Base-by-base conservation (phyloP, 1,284 basidiomycete species). In the Ustilago shanxiensis region DNA sequence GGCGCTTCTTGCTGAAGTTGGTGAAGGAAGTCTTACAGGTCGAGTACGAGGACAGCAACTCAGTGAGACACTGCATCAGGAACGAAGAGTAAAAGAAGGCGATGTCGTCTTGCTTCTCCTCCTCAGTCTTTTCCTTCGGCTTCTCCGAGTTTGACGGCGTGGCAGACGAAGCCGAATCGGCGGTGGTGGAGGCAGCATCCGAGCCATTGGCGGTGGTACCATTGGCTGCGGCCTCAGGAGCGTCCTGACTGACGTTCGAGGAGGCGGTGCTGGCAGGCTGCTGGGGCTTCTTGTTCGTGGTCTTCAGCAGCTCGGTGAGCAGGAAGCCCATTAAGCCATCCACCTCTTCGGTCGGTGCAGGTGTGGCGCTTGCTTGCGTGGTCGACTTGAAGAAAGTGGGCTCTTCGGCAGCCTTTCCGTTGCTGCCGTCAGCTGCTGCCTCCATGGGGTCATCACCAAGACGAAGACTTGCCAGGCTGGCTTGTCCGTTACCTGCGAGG, bases 11-110 rank as follows among this genome's bases (percentile, higher is more conserved):
- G 13, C 90, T 91, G 82, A 91, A 94, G 0, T 93, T 92, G 69
- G 96, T 87, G 87, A 98, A 95, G 3, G 92, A 91, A 26, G 91
- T 86, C 87, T 98, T 99, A 90, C 95, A 96, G 1, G 91, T 87
- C 77, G 94, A 91, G 85, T 99, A 99, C 18, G 95, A 98, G 66
- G 96, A 95, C 1, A 97, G 87, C 2, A 98, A 88, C 87, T 99
- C 96, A 1, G 94, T 94, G 54, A 98, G 88, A 74, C 92, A 92
- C 83, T 96, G 93, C 91, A 98, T 93, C 69, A 98, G 87, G 88
- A 98, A 94, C 80, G 92, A 93, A 14, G 90, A 89, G 84, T 95
- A 96, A 70, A 91, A 88, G 80, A 88, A 89, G n/a, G 62, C 22
- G 13, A 65, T 69, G 50, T 84, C 83, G 18, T 73, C 63, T 44